phyloP scores from a whole-genome alignment of 176 grass and related monocot genomes.

The Tillandsia leiboldiana region DNA sequence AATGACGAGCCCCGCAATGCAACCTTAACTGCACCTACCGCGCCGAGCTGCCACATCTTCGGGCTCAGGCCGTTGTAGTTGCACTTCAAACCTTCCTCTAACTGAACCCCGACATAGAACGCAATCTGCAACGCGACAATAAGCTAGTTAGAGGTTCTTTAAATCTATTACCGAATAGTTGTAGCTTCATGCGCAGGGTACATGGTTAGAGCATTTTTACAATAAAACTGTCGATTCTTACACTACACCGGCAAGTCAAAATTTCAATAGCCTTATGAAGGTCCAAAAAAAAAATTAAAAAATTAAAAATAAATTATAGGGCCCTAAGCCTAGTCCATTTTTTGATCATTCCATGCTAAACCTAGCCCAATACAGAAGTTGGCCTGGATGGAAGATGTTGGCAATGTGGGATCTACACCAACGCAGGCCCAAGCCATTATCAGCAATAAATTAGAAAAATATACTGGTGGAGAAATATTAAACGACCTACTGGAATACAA shows the following conservation, averaged over 20 bases:
- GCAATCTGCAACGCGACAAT: constrained; percentile 40
- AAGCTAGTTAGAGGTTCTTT: neutral
- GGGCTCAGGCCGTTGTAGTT: constrained; percentile 44
- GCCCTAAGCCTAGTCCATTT: no score
- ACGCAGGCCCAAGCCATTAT: no score
- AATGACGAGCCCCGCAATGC: constrained; percentile 66
- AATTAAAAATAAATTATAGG: neutral
- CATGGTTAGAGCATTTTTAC: neutral
- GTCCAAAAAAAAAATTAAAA: neutral
- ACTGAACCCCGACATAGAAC: constrained; percentile 70
- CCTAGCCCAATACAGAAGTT: no score
- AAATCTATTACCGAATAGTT: neutral
- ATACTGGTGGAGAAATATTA: neutral
- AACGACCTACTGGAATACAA: neutral
- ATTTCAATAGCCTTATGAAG: neutral
- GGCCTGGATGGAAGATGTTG: no score
- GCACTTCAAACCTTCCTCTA: constrained; percentile 45
- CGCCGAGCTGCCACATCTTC: constrained; percentile 67
- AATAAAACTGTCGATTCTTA: neutral
- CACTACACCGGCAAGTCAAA: neutral
- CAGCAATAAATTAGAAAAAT: neutral
- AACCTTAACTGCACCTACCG: constrained; percentile 71
- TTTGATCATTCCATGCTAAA: no score
- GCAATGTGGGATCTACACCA: no score
- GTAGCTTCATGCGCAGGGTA: neutral